Percentiles rank a stretch among this genome's conserved stretches.
Conservation (phyloP, 371 early-diverging fungal species). For the Actinomucor elegans region DNA sequence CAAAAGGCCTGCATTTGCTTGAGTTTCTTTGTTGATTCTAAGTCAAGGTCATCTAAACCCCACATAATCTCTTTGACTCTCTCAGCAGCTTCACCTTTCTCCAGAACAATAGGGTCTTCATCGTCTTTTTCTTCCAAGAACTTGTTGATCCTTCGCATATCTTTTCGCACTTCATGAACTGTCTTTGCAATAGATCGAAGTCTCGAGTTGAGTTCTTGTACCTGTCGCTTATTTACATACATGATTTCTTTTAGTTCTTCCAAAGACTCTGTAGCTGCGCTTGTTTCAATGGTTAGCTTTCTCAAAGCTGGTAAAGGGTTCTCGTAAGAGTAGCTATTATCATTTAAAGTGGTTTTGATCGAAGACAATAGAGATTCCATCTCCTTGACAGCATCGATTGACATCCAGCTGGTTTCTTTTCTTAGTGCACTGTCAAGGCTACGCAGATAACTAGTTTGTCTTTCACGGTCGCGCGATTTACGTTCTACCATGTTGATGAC, state of each 20-base stretch:
- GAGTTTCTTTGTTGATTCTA: slow-evolving; percentile 36
- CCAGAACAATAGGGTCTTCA: slow-evolving; percentile 50
- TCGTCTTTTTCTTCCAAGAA: slow-evolving; percentile 51
- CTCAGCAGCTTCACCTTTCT: slow-evolving; percentile 51
- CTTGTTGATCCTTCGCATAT: slow-evolving; percentile 50
- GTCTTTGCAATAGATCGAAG: slow-evolving; percentile 53
- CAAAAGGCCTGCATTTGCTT: slow-evolving; percentile 48
- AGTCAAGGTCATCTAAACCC: slow-evolving; percentile 54
- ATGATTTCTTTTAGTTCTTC: slow-evolving; percentile 55
- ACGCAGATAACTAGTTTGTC: slow-evolving; percentile 41
- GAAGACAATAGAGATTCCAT: slow-evolving; percentile 32
- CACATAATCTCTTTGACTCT: slow-evolving; percentile 55
- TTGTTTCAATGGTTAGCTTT: slow-evolving; percentile 41
- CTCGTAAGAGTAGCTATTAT: slow-evolving; percentile 35
- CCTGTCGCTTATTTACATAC: slow-evolving; percentile 52
- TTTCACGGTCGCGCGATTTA: slow-evolving; percentile 48
- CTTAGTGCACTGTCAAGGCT: slow-evolving; percentile 37
- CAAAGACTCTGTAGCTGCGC: slow-evolving; percentile 42
- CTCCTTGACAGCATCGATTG: slow-evolving; percentile 34
- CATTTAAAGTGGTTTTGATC: slow-evolving; percentile 38
- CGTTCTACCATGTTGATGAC: slow-evolving; percentile 43
- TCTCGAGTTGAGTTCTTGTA: slow-evolving; percentile 45
- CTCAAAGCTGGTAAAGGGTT: slow-evolving; percentile 44
- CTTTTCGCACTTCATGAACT: slow-evolving; percentile 52
- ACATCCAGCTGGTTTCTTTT: slow-evolving; percentile 43